A percentile compares a stretch with the other conserved stretches of the same genome.
These are phyloP conservation scores for Scedosporium boydii DNA, from an alignment of 2,329 filamentous ascomycete genomes.

Conservation along the genomic window DNA sequence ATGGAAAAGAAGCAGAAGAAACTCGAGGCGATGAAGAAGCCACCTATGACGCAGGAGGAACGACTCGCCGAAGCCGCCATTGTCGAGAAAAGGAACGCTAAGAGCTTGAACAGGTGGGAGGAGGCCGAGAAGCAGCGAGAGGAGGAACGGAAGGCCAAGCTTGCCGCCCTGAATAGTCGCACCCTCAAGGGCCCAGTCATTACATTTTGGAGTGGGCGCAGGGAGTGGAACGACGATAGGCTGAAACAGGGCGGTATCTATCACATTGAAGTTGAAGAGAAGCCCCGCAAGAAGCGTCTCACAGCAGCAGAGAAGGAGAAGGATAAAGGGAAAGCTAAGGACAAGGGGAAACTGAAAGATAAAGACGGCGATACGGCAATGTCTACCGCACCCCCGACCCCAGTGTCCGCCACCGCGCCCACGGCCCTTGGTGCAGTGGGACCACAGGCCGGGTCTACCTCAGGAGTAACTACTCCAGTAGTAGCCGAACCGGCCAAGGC, in stretches of 20 bases:
- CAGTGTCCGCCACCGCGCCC: not conserved
- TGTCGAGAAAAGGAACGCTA: conserved; percentile 78
- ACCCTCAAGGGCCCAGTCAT: conserved; percentile 83
- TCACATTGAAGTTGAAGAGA: conserved; percentile 52
- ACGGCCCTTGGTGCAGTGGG: not conserved
- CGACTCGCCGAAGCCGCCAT: conserved; percentile 71
- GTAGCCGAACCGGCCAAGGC: not conserved
- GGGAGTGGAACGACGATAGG: conserved; percentile 69
- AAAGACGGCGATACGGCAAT: not conserved
- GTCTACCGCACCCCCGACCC: not conserved
- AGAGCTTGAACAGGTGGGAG: conserved; percentile 89
- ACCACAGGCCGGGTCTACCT: not conserved
- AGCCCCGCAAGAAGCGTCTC: conserved; percentile 44
- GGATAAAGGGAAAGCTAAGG: conserved; percentile 14
- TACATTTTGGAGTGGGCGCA: conserved; percentile 87
- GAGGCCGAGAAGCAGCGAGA: conserved; percentile 82
- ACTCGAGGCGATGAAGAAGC: conserved; percentile 65
- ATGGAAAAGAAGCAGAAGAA: conserved; percentile 62
- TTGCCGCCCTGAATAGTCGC: conserved; percentile 80
- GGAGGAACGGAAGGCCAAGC: conserved; percentile 69
- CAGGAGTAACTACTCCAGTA: not conserved
- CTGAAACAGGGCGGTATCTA: conserved; percentile 58
- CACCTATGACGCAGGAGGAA: conserved; percentile 78
- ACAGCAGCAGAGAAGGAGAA: conserved; percentile 26
- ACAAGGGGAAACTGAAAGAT: not conserved